Percentiles rank a stretch among this genome's conserved stretches.
Conservation (phyloP, 1,139 yeast species). For the Kodamaea arcana region DNA sequence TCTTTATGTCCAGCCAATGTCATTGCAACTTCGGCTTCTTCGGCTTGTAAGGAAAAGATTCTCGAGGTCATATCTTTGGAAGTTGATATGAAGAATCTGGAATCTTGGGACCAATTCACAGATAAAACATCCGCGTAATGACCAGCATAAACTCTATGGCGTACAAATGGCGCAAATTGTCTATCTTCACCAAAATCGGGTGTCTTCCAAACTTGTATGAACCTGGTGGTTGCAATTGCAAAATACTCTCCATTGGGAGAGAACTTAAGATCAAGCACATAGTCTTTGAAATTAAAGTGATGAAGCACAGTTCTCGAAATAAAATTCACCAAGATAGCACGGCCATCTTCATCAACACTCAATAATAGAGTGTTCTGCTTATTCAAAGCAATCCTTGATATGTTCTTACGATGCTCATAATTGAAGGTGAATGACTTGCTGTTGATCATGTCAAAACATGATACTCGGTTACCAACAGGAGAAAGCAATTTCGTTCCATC, state of each 20-base stretch:
- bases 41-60: slow-evolving; percentile 72
- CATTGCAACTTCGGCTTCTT: slow-evolving; percentile 78
- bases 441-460: slow-evolving; percentile 80
- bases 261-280: slow-evolving; percentile 69
- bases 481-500: slow-evolving; percentile 82
- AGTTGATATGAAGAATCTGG: slow-evolving; percentile 79
- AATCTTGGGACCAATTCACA: slow-evolving; percentile 85
- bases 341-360: slow-evolving; percentile 89
- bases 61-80: slow-evolving; percentile 89
- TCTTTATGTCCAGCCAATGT: slow-evolving; percentile 92
- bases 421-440: slow-evolving; percentile 85
- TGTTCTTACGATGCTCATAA: slow-evolving; percentile 88
- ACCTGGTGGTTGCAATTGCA: slow-evolving; percentile 80
- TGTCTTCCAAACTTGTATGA: slow-evolving; percentile 91
- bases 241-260: slow-evolving; percentile 87
- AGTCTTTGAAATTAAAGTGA: slow-evolving; percentile 87
- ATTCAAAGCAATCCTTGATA: slow-evolving; percentile 76
- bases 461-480: slow-evolving; percentile 93
- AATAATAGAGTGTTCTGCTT: slow-evolving; percentile 74
- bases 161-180: slow-evolving; percentile 94
- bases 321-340: slow-evolving; percentile 88
- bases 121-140: slow-evolving; percentile 81
- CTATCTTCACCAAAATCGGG: slow-evolving; percentile 71
- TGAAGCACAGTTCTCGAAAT: slow-evolving; percentile 83
- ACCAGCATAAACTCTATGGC: slow-evolving; percentile 88